Evolutionary conservation across 306 rosid species (phyloP), one percentile per base, ranked within the genome.

Genomic region (Inga leiocalycina): DNA sequence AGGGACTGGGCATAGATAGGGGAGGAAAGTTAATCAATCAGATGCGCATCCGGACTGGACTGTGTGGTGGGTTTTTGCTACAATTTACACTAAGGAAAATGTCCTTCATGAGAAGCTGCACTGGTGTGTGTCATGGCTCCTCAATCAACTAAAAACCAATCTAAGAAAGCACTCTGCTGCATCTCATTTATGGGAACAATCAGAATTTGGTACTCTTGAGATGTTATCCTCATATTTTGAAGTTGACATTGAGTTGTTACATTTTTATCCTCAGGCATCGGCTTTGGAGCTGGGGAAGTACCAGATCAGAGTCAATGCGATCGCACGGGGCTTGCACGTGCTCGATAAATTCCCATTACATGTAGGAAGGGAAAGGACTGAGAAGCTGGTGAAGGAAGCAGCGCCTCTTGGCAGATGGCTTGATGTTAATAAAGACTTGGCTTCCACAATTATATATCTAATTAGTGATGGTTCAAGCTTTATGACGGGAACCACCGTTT

Each of bases 401-500:
- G 90, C 76, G 15, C 90, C 90, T 39, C 87, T 88, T 48, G 81
- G 67, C 67, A 82, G 90, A 85, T 95, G 99, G 99, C 96, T 95
- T 46, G 94, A 95, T 82, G 92, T 70, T 32, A 84, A 89, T 80
- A 88, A 82, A 0, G 99, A 95, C 84, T 79, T 93, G 8, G 87
- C 88, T 71, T 95, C 99, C 5, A 93, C 96, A 1, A 90, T 95
- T 6, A 82, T 91, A 64, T 95, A 93, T 84, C 86, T 95, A 57
- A 89, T 95, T 76, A 91, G 96, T 54, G 98, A 95, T 76, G 98
- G 94, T 39, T 89, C 98, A 3, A 67, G 90, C 84, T 92, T 85
- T 89, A 95, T 93, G 98, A 95, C 99, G 13, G 98, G 99, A 84
- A 95, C 99, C 57, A 93, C 96, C 70, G 87, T 93, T 44, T 93